Percentiles rank a stretch among this genome's conserved stretches.
Evolutionary conservation across 306 rosid species (phyloP).

Genomic region (Benincasa hispida): DNA sequence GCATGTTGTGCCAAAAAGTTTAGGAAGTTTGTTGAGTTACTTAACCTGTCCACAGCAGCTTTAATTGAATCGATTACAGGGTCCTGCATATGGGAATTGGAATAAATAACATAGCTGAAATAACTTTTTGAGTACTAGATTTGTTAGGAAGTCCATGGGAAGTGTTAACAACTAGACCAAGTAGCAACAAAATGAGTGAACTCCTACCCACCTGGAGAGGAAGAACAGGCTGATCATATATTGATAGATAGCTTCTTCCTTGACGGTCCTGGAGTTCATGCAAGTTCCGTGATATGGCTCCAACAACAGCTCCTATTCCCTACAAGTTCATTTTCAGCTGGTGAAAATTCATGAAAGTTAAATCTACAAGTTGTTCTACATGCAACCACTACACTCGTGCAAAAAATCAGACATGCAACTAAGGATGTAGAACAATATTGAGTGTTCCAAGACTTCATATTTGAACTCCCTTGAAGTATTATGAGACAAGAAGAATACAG

Average conservation of each 20-base stretch:
- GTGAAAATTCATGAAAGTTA: constrained; percentile 12
- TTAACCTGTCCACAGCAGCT: constrained; percentile 84
- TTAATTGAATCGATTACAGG: constrained; percentile 69
- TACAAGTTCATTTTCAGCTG: constrained; percentile 21
- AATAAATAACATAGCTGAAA: constrained; percentile 12
- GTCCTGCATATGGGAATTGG: constrained; percentile 55
- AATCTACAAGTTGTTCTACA: not conserved
- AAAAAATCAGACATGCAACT: not conserved
- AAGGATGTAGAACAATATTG: not conserved
- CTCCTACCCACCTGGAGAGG: constrained; percentile 67
- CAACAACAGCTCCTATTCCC: constrained; percentile 98
- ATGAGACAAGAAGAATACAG: not conserved
- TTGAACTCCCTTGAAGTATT: not conserved
- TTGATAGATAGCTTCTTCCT: constrained; percentile 94
- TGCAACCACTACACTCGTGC: not conserved
- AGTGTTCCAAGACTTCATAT: not conserved
- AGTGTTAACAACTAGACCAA: constrained; percentile 7
- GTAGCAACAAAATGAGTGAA: not conserved
- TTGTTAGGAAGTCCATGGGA: not conserved
- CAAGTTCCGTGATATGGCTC: constrained; percentile 95
- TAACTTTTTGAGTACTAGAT: not conserved
- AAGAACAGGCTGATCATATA: constrained; percentile 74
- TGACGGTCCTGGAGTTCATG: constrained; percentile 96
- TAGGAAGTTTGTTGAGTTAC: constrained; percentile 88
- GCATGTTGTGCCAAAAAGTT: constrained; percentile 94